Evolutionary conservation across 371 early-diverging fungal species (phyloP), one percentile per base, ranked within the genome.

Genomic region (Entomophthora muscae): DNA sequence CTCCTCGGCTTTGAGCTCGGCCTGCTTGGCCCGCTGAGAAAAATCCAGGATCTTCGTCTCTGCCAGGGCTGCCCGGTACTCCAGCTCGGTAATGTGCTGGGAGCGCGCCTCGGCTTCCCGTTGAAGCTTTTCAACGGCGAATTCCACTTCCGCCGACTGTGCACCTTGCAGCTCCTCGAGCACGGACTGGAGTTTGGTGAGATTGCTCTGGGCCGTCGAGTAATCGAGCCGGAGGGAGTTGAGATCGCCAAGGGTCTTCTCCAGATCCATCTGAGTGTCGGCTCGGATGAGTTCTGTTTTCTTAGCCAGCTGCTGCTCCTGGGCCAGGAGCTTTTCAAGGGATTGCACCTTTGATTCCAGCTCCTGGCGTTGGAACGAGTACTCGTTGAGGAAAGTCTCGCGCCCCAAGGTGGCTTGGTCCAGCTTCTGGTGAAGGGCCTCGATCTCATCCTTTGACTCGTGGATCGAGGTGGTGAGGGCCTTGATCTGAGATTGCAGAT

Each of bases 11-110:
- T 21, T 26, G 13, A 21, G 3, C 17, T 12, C 12, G 13, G 58
- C 31, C 1, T 21, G 58, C 29, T 17, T 13, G 10, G 58, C 58
- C 12, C 31, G 58, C 21, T 57, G 26, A 12, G 58, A 29, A 31
- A 29, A 26, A 7, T 57, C 27, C 12, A 31, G n/a, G 17, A 57
- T 12, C 29, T 57, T 57, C 3, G 58, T 31, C 29, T 57, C 58
- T 3, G 58, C 58, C 30, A 31, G 31, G 1, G 58, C 58, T 13
- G 58, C 58, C 12, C 58, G 13, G 29, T 57, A 57, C 58, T 57
- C 58, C 12, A 57, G 31, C 58, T 57, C 58, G 32, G 58, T 57
- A 31, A 57, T 57, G 29, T 31, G 26, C 31, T 57, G 58, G 13
- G 58, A 27, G 17, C 58, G 13, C 1, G 13, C 29, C 12, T 26